Conservation (phyloP, 2,329 filamentous ascomycete genomes). For the Zymoseptoria brevis region DNA sequence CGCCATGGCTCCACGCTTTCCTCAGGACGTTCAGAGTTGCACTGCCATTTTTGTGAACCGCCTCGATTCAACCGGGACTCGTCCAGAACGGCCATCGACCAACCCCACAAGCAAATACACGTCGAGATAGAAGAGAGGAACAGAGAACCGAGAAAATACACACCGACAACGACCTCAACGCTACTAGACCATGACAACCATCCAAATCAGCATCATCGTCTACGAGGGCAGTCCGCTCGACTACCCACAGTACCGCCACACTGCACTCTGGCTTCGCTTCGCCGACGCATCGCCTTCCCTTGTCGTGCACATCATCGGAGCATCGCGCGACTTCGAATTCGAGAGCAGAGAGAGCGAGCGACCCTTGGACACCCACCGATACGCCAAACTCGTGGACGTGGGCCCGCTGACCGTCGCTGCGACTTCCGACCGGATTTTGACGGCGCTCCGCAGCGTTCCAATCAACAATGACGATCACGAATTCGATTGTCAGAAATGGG, state of each 20-base stretch:
- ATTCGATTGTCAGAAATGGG: conserved; percentile 12
- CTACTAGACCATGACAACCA: neutral
- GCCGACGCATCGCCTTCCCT: neutral
- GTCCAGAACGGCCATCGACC: too few relatives aligned
- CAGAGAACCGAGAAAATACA: neutral
- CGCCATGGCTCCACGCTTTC: too few relatives aligned
- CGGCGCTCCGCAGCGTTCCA: conserved; percentile 3
- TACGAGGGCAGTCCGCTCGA: conserved; percentile 6
- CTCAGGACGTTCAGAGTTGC: too few relatives aligned
- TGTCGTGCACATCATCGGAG: conserved; percentile 2
- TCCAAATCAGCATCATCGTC: conserved; percentile 4
- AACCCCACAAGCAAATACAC: too few relatives aligned
- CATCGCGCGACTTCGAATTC: conserved; percentile 5
- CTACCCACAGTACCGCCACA: conserved; percentile 10
- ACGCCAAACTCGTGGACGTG: conserved; percentile 3
- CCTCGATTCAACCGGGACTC: too few relatives aligned
- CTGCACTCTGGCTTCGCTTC: conserved; percentile 9
- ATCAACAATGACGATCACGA: conserved; percentile 7
- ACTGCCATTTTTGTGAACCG: too few relatives aligned
- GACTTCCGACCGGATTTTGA: neutral
- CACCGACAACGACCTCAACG: neutral
- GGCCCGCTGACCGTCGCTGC: neutral
- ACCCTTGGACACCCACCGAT: neutral
- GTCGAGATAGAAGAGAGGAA: neutral
- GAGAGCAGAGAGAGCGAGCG: neutral